Evolutionary conservation across 352 stramenopile genomes (phyloP).

Genomic region (Pythium insidiosum): DNA sequence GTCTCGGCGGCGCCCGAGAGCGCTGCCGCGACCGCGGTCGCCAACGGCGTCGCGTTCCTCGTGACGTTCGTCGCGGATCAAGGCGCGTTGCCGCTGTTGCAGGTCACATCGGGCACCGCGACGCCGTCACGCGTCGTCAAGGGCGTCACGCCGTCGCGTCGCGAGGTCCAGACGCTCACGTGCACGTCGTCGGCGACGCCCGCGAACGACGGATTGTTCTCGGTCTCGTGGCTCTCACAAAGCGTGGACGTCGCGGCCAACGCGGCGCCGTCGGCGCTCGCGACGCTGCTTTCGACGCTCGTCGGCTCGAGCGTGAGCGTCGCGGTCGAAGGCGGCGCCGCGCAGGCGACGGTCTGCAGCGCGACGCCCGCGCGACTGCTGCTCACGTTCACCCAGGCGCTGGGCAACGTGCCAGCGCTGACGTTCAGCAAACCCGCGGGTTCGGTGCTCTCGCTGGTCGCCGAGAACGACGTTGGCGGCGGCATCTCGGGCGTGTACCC

Average conservation of each 20-base stretch:
- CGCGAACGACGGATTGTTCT: conserved; percentile 35
- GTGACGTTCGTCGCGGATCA: conserved; percentile 60
- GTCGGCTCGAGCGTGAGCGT: conserved; percentile 32
- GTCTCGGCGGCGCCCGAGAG: conserved; percentile 43
- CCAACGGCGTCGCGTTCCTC: conserved; percentile 31
- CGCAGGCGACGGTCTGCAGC: conserved; percentile 43
- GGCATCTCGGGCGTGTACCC: conserved; percentile 73
- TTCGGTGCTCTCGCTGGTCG: conserved; percentile 26
- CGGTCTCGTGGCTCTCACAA: conserved; percentile 35
- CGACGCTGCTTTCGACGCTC: conserved; percentile 18
- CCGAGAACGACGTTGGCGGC: conserved; percentile 41
- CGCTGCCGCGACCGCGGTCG: conserved; percentile 18
- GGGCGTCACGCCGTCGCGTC: conserved; percentile 34
- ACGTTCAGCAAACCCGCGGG: conserved; percentile 20
- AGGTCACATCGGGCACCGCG: conserved; percentile 10
- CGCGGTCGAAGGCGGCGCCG: conserved; percentile 18
- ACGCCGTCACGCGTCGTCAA: conserved; percentile 24
- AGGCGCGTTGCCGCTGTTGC: conserved; percentile 38
- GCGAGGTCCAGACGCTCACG: conserved; percentile 79
- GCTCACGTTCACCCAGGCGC: conserved; percentile 54
- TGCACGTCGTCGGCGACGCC: conserved; percentile 36
- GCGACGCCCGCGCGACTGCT: conserved; percentile 44
- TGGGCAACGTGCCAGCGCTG: conserved; percentile 54
- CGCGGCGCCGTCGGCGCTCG: conserved; percentile 25
- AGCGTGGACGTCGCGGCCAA: conserved; percentile 29